Conservation (phyloP, 169 alveolate species). For the Plasmodium vivax region DNA sequence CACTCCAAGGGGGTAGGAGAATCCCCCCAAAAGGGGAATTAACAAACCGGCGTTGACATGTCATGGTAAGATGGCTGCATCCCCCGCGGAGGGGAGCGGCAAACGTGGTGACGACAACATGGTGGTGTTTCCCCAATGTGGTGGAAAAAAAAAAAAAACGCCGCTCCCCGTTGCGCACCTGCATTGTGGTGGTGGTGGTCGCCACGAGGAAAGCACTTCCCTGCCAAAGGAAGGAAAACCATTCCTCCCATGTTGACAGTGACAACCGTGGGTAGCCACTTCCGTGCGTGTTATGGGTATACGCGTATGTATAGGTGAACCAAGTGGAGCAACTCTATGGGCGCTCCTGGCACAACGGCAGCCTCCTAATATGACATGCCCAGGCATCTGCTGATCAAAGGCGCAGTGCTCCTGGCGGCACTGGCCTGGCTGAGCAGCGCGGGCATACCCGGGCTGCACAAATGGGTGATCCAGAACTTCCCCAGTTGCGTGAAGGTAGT, state of each 20-base stretch:
- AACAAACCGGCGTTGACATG: background rate
- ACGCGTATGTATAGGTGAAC: background rate
- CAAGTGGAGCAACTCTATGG: background rate
- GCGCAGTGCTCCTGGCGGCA: background rate
- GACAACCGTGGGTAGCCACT: background rate
- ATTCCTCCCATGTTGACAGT: background rate
- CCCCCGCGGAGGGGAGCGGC: background rate
- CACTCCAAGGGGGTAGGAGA: background rate
- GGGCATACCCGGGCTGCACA: conserved; percentile 81
- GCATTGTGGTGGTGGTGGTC: background rate
- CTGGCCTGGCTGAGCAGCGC: background rate
- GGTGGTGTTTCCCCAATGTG: background rate
- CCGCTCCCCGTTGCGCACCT: background rate
- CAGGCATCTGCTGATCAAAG: background rate
- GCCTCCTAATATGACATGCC: conserved; percentile 12
- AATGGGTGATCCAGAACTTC: conserved; percentile 75
- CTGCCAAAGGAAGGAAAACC: background rate
- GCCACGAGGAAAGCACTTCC: background rate
- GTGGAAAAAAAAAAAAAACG: too few species aligned
- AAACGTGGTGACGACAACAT: background rate
- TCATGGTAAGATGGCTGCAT: background rate
- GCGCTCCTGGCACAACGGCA: background rate
- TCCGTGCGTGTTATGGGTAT: background rate
- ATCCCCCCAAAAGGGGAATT: background rate
- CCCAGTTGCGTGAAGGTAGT: conserved; percentile 75